A percentile compares a stretch with the other conserved stretches of the same genome.
phyloP scores from a whole-genome alignment of 2,329 filamentous ascomycete genomes.

The Hypoxylon sp. region DNA sequence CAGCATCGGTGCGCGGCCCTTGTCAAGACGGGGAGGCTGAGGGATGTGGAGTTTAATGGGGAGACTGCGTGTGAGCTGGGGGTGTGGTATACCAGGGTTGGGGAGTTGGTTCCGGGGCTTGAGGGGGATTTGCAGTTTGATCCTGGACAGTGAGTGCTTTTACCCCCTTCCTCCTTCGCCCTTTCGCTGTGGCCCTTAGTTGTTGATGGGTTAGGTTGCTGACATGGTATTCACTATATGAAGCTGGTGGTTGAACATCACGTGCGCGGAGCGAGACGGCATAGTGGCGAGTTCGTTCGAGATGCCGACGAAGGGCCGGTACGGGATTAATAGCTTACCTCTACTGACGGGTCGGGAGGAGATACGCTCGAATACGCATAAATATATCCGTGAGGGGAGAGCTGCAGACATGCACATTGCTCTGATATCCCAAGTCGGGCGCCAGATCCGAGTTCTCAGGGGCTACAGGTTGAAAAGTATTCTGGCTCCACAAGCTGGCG shows the following conservation, averaged over 20 bases:
- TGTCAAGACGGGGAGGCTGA: constrained; percentile 58
- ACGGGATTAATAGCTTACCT: constrained; percentile 64
- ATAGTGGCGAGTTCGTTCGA: constrained; percentile 64
- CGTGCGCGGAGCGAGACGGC: constrained; percentile 70
- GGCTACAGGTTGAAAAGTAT: constrained; percentile 66
- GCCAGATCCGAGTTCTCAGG: constrained; percentile 67
- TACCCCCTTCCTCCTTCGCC: not conserved
- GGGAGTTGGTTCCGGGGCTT: constrained; percentile 57
- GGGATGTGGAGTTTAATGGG: constrained; percentile 59
- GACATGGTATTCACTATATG: constrained; percentile 18
- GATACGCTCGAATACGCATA: constrained; percentile 53
- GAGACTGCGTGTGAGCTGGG: constrained; percentile 51
- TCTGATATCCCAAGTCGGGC: constrained; percentile 65
- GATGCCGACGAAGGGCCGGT: constrained; percentile 62
- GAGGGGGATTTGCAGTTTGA: constrained; percentile 62
- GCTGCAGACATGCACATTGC: constrained; percentile 64
- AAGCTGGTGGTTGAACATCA: constrained; percentile 72
- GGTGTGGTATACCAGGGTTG: constrained; percentile 58
- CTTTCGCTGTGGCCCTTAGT: too few relatives aligned
- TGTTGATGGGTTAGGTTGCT: constrained; percentile 36
- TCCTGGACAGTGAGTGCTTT: constrained; percentile 64
- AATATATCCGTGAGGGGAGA: constrained; percentile 63
- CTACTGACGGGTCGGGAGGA: constrained; percentile 68
- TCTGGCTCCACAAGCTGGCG: constrained; percentile 66
- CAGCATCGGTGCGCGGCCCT: constrained; percentile 59